These are phyloP conservation scores for Metschnikowia gelsemii DNA, from an alignment of 805 yeast species.

Conservation along the genomic window DNA sequence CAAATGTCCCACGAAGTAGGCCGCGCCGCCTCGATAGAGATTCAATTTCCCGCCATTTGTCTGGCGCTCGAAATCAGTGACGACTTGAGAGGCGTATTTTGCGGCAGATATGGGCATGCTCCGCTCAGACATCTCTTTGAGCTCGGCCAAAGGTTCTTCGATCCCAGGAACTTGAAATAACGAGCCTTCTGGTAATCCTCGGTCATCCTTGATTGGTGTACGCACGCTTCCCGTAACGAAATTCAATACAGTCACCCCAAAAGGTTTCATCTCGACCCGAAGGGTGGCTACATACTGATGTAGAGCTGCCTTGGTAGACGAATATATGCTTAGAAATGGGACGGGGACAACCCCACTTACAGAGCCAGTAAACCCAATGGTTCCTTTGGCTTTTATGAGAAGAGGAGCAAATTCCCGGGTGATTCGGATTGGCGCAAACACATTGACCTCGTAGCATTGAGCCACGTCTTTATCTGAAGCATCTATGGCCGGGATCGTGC, in stretches of 20 bases:
- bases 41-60: conserved; percentile 42
- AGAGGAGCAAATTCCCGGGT: conserved; percentile 55
- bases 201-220: conserved; percentile 65
- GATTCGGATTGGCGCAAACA: conserved; percentile 65
- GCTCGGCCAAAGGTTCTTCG: conserved; percentile 42
- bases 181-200: conserved; percentile 55
- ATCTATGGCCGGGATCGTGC: conserved; percentile 68
- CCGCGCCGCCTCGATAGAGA: conserved; percentile 54
- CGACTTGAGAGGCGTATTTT: conserved; percentile 53
- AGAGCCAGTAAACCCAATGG: conserved; percentile 73
- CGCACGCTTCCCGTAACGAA: conserved; percentile 73
- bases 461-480: conserved; percentile 52
- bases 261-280: conserved; percentile 65
- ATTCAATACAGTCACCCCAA: conserved; percentile 67
- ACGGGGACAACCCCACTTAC: conserved; percentile 62
- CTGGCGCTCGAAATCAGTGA: conserved; percentile 44
- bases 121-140: conserved; percentile 58
- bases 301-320: conserved; percentile 72
- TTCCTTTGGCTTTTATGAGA: conserved; percentile 63
- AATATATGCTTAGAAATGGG: conserved; percentile 67
- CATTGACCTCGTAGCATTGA: conserved; percentile 62
- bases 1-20: conserved; percentile 36
- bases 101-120: conserved; percentile 60
- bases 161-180: conserved; percentile 52
- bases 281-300: conserved; percentile 65